Conservation (phyloP, 768 basidiomycete genomes). For the Rubroboletus satanas region DNA sequence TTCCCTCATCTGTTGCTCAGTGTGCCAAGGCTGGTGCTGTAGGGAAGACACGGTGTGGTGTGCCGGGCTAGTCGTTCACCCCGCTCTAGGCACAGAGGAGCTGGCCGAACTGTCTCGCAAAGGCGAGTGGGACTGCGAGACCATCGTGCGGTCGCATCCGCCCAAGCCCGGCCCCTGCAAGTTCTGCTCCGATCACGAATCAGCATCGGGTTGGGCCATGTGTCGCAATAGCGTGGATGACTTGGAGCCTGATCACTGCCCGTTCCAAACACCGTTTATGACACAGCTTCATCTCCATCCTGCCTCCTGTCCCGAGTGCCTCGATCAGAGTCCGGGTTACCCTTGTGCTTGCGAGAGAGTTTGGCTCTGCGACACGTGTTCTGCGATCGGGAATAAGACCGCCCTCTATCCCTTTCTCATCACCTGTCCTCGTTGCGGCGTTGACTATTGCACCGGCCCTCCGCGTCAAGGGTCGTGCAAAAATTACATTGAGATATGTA, state of each 20-base stretch:
- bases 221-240: not conserved
- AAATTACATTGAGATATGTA: not conserved
- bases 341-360: not conserved
- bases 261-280: conserved; percentile 2
- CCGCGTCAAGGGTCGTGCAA: not conserved
- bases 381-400: not conserved
- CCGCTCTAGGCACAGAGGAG: conserved; percentile 4
- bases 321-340: not conserved
- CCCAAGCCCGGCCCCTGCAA: conserved; percentile 11
- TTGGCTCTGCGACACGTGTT: conserved; percentile 12
- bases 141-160: conserved; percentile 13
- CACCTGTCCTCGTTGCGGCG: conserved; percentile 16
- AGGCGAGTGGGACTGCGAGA: conserved; percentile 5
- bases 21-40: conserved; percentile 10
- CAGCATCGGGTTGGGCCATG: not conserved
- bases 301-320: conserved; percentile 10
- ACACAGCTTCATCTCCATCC: not conserved
- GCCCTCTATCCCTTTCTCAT: not conserved
- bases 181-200: not conserved
- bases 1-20: conserved; percentile 6
- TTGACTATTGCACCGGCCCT: not conserved
- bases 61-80: conserved; percentile 8
- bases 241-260: not conserved
- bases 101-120: not conserved
- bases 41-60: conserved; percentile 16